Base-by-base conservation (phyloP, 257 asterid genomes). In the Solanum commersonii region DNA sequence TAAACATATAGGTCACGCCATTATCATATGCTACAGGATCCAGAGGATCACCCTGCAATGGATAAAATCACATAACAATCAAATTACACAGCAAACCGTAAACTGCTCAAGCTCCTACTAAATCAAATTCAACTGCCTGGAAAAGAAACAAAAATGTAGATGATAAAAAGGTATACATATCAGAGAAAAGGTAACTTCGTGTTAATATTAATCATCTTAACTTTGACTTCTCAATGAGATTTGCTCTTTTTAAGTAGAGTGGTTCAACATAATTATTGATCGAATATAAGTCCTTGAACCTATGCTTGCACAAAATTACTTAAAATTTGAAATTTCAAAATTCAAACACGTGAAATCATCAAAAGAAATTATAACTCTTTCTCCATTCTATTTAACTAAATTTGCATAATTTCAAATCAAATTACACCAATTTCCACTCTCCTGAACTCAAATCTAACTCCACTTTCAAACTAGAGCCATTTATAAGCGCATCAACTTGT, bases 1-100 rank as follows among this genome's bases (percentile, higher is more conserved):
- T 93, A 91, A 92, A 98, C 99, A 98, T 98, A 89, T 98, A 98
- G 56, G 98, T 95, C 56, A 98, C 95, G 37, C 99, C 99, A 91
- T 89, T 91, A 85, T 96, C 99, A 86, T 93, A 84, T 63, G 94
- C 99, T 86, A 98, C 98, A 38, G 99, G 99, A 93, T 98, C 96
- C 91, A 95, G 98, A 77, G 95, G 94, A 93, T 96, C 99, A 86
- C 98, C 99, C 99, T 98, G 90, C 76, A 94, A 74, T 87, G 87
- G 72, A 88, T 34, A 74, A 88, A 67, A 49, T 29, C n/a, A 85
- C 38, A 82, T 49, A 82, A 18, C 86, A 86, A 86, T 52, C 88
- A 73, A 86, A 86, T 73, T 72, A 42, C 68, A 87, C 88, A 79
- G 31, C 42, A 83, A 31, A 33, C 56, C 12, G 60, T 81, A 86